phyloP scores from a whole-genome alignment of 2,329 filamentous ascomycete genomes.

The Botryotinia calthae region DNA sequence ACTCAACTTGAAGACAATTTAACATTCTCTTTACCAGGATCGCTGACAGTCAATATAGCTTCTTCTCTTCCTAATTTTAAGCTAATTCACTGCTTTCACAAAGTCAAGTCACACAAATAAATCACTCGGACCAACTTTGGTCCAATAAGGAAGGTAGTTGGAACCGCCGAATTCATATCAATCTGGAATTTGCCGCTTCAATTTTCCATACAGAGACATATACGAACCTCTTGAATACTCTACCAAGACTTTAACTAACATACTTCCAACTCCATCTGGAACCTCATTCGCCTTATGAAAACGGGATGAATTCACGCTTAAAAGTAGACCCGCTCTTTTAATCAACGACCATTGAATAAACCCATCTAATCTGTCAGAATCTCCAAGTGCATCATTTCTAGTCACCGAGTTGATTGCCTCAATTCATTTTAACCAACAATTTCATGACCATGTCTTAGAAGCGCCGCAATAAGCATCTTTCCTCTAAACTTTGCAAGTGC shows the following conservation, averaged over 20 bases:
- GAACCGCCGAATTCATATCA: neutral
- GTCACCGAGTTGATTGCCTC: neutral
- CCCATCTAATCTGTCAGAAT: neutral
- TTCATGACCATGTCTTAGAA: neutral
- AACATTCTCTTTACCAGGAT: neutral
- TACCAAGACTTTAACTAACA: neutral
- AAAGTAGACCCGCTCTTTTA: neutral
- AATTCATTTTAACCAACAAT: neutral
- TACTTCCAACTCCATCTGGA: neutral
- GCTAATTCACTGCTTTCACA: neutral
- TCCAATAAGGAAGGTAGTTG: neutral
- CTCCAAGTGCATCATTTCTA: neutral
- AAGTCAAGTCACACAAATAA: neutral
- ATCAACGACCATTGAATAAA: neutral
- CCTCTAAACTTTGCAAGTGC: neutral
- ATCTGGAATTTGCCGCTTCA: neutral
- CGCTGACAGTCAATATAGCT: neutral
- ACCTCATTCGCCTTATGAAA: neutral
- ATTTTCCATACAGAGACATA: slow-evolving; percentile 3
- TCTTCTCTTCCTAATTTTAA: neutral
- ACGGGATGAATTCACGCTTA: neutral
- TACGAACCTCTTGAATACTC: neutral
- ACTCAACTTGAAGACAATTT: slow-evolving; percentile 7
- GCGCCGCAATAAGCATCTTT: neutral
- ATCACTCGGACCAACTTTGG: neutral